Evolutionary conservation across 768 basidiomycete species (phyloP).

Genomic region (Boletales sp.): DNA sequence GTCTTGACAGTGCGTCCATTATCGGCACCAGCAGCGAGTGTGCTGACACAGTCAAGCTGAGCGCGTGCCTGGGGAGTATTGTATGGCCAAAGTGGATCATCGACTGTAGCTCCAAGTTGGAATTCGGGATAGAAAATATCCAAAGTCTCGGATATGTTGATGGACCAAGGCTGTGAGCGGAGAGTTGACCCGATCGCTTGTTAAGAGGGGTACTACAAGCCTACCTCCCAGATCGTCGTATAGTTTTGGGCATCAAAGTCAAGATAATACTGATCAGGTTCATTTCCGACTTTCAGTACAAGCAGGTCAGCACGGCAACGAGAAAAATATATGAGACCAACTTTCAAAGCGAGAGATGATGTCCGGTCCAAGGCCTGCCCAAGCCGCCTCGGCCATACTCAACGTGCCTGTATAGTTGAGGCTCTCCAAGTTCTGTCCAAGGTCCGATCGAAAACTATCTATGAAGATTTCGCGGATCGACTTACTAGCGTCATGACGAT

Average conservation of each 20-base stretch:
- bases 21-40: slow-evolving; percentile 45
- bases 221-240: slow-evolving; percentile 42
- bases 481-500: slow-evolving; percentile 44
- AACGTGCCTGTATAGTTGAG: slow-evolving; percentile 42
- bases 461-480: background rate
- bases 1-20: slow-evolving; percentile 38
- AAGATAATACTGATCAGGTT: slow-evolving; percentile 48
- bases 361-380: slow-evolving; percentile 32
- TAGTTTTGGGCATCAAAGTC: slow-evolving; percentile 43
- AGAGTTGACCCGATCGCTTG: background rate
- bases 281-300: slow-evolving; percentile 43
- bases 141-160: slow-evolving; percentile 43
- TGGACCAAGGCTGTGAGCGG: slow-evolving; percentile 40
- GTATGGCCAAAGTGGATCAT: slow-evolving; percentile 52
- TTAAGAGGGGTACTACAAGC: slow-evolving; percentile 2
- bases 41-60: slow-evolving; percentile 45
- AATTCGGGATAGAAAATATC: slow-evolving; percentile 38
- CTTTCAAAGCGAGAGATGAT: slow-evolving; percentile 47
- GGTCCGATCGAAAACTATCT: background rate
- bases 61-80: slow-evolving; percentile 34
- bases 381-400: slow-evolving; percentile 41
- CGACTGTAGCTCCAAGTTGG: slow-evolving; percentile 47
- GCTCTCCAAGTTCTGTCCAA: slow-evolving; percentile 40
- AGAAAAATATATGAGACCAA: slow-evolving; percentile 9
- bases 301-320: background rate